These are phyloP conservation scores for Sutorius eximius DNA, from an alignment of 1,284 basidiomycete genomes.

Conservation along the genomic window DNA sequence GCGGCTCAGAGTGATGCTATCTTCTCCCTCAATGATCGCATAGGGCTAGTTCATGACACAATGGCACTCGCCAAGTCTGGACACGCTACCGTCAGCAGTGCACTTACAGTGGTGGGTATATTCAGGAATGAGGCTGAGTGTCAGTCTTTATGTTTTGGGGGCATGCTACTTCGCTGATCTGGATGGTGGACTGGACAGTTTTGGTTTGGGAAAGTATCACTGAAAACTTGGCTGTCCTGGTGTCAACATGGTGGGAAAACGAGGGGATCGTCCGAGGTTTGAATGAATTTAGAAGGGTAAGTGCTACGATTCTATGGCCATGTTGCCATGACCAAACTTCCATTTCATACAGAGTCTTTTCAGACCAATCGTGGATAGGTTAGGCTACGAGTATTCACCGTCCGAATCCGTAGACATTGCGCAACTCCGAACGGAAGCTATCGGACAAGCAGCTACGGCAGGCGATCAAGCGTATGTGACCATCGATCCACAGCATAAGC, in stretches of 20 bases:
- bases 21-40: constrained; percentile 83
- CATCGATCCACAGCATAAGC: background rate
- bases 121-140: constrained; percentile 77
- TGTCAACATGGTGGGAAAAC: constrained; percentile 88
- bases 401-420: constrained; percentile 73
- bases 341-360: constrained; percentile 57
- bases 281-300: constrained; percentile 63
- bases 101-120: constrained; percentile 69
- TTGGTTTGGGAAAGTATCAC: constrained; percentile 74
- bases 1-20: constrained; percentile 64
- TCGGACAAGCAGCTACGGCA: constrained; percentile 65
- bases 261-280: constrained; percentile 59
- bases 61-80: constrained; percentile 83
- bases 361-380: constrained; percentile 73
- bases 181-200: constrained; percentile 40
- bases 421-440: constrained; percentile 77
- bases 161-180: constrained; percentile 6
- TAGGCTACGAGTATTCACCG: constrained; percentile 78
- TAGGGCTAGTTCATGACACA: constrained; percentile 83
- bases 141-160: constrained; percentile 36
- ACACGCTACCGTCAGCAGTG: constrained; percentile 73
- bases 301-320: constrained; percentile 19
- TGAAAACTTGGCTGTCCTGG: constrained; percentile 54
- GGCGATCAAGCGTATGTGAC: constrained; percentile 55
- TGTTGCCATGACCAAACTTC: background rate